Evolutionary conservation across 805 yeast genomes (phyloP), one percentile per base, ranked within the genome.

Genomic region (Cyberlindnera petersonii): DNA sequence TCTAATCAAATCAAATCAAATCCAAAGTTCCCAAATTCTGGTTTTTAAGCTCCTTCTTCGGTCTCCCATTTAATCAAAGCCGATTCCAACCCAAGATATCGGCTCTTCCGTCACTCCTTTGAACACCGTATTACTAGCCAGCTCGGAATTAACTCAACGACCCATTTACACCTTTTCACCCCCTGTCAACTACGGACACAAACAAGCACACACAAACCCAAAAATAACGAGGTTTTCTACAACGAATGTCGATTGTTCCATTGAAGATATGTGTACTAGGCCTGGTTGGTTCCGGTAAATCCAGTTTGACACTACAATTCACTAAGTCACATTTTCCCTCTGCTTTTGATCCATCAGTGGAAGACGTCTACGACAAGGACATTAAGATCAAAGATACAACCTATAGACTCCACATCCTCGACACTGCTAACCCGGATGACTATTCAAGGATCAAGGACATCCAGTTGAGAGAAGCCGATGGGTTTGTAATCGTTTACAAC

Each of bases 361-460:
- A 79, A 56, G 85, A 79, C 56, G 74, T 80, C 4, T 79, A 79
- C 61, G 56, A 77, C 42, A 78, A 75, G 50, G 73, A 71, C 36
- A 69, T 79, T 47, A 63, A 62, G 24, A 67, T 78, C 21, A 79
- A 79, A 50, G 74, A 72, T n/a, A 71, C 69, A 38, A 66, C 64
- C 21, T 72, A 71, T 27, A 63, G 71, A 9, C 49, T 75, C 34
- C 85, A 81, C 55, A 75, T 82, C 33, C 68, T 82, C 52, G 91
- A 82, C 56, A 82, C 89, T 14, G 89, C 88, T 6, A 84, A 85
- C 22, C 88, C 82, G 64, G 93, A 84, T 59, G 89, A 82, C 58
- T 83, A 82, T 58, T 75, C 83, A 30, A 82, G 87, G 23, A 59
- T 75, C 69, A 64, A 75, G 44, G 93, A 83, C 15, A 15, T 56